Evolutionary conservation across 129 eudicot species (phyloP).

Genomic region (Smallanthus sonchifolius): DNA sequence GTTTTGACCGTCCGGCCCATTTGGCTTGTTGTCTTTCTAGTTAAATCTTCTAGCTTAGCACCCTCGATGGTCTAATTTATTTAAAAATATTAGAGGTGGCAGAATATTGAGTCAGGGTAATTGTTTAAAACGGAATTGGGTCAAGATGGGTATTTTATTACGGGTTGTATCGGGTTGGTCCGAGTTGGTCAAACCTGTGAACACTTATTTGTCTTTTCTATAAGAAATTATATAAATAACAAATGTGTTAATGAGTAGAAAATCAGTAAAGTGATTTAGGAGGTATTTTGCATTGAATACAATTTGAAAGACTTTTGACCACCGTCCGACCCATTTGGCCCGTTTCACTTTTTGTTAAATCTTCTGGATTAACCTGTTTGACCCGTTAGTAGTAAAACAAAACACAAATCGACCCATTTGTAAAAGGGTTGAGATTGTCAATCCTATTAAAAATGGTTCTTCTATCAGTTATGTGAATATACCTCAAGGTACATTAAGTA

Average conservation of each 20-base stretch:
- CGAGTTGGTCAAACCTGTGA: not conserved
- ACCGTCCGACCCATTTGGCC: not conserved
- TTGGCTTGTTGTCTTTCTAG: not conserved
- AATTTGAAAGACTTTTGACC: not conserved
- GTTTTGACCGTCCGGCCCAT: not conserved
- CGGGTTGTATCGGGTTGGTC: not conserved
- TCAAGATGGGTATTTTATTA: not conserved
- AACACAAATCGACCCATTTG: constrained; percentile 9
- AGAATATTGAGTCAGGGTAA: not conserved
- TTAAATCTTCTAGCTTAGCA: not conserved
- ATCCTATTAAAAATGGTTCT: not conserved
- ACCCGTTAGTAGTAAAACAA: not conserved
- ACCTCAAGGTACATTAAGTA: constrained; percentile 52
- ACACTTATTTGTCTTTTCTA: not conserved
- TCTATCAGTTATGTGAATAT: not conserved
- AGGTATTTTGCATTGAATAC: not conserved
- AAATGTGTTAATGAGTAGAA: not conserved
- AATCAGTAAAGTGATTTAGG: not conserved
- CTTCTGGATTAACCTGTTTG: not conserved
- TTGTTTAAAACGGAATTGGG: not conserved
- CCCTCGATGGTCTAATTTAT: not conserved
- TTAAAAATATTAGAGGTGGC: not conserved
- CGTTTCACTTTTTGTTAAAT: not conserved
- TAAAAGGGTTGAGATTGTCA: not conserved
- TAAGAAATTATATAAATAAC: not conserved